Percentiles rank a stretch among this genome's conserved stretches.
Evolutionary conservation across 139 green algal species (phyloP).

Genomic region (Chlamydomonas eustigma): DNA sequence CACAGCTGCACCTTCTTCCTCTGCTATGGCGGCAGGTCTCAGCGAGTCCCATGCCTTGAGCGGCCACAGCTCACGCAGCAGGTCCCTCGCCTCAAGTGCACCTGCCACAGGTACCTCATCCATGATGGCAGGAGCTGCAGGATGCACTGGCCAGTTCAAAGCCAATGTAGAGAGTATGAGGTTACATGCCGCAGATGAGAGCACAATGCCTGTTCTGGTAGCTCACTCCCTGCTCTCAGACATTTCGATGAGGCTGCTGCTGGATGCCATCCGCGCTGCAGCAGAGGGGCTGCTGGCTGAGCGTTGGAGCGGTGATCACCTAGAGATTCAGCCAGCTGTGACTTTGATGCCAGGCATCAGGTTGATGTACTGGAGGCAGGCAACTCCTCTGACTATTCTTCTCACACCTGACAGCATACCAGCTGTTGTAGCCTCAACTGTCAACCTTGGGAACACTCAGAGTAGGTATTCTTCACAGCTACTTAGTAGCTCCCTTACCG

Average conservation of each 20-base stretch:
- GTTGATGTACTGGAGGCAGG: slow-evolving; percentile 23
- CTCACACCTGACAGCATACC: too few species aligned
- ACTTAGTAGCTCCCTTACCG: too few species aligned
- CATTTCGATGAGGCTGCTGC: slow-evolving; percentile 27
- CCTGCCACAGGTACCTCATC: too few species aligned
- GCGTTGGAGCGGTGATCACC: slow-evolving; percentile 12
- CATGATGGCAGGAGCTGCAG: too few species aligned
- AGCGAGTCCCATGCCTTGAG: not conserved
- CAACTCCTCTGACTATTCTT: slow-evolving; percentile 18
- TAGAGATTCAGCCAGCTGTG: slow-evolving; percentile 7
- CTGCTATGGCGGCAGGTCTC: not conserved
- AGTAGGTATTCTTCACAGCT: too few species aligned
- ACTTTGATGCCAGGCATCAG: slow-evolving; percentile 23
- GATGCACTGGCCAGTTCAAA: not conserved
- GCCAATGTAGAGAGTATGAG: not conserved
- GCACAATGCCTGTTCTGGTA: slow-evolving; percentile 18
- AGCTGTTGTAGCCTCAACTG: too few species aligned
- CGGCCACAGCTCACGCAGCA: not conserved
- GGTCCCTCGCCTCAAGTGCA: not conserved
- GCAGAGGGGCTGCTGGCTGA: slow-evolving; percentile 16
- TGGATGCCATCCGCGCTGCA: slow-evolving; percentile 21
- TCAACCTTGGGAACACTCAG: too few species aligned
- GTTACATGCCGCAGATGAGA: slow-evolving; percentile 21
- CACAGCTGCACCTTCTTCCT: not conserved
- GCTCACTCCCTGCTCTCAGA: slow-evolving; percentile 35